Evolutionary conservation across 2,329 filamentous ascomycete species (phyloP).

Genomic region (Beauveria varroae): DNA sequence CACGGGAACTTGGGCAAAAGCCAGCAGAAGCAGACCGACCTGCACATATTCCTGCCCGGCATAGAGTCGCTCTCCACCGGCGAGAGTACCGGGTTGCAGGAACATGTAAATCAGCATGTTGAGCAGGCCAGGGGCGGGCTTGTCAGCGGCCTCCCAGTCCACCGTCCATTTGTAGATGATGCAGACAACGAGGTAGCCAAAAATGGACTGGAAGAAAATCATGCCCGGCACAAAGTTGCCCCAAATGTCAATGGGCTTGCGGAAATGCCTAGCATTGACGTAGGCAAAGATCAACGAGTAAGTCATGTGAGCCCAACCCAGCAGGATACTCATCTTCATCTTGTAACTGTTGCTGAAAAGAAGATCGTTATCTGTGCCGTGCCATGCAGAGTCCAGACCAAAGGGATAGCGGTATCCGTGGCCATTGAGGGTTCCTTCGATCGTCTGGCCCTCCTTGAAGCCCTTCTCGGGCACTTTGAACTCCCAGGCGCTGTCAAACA

Average conservation of each 20-base stretch:
- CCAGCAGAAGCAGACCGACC: slow-evolving; percentile 69
- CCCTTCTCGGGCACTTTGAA: slow-evolving; percentile 56
- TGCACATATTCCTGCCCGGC: slow-evolving; percentile 70
- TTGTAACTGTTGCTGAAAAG: slow-evolving; percentile 98
- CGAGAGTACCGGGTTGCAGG: slow-evolving; percentile 64
- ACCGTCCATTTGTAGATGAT: slow-evolving; percentile 97
- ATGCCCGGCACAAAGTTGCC: slow-evolving; percentile 96
- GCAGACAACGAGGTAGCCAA: slow-evolving; percentile 88
- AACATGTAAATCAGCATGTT: slow-evolving; percentile 99
- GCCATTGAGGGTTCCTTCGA: slow-evolving; percentile 59
- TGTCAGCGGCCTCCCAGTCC: slow-evolving; percentile 62
- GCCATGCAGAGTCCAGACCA: slow-evolving; percentile 93
- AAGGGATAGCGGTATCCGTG: slow-evolving; percentile 85
- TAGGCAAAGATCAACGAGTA: slow-evolving; percentile 92
- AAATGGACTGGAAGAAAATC: slow-evolving; percentile 99
- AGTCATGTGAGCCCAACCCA: slow-evolving; percentile 98
- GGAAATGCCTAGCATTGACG: slow-evolving; percentile 92
- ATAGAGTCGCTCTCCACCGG: slow-evolving; percentile 63
- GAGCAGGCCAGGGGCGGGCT: slow-evolving; percentile 74
- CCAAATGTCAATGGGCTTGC: slow-evolving; percentile 90
- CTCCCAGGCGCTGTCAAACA: slow-evolving; percentile 87
- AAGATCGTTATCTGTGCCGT: slow-evolving; percentile 88
- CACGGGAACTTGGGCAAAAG: slow-evolving; percentile 79
- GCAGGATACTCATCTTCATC: slow-evolving; percentile 98
- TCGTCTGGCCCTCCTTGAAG: slow-evolving; percentile 56